Evolutionary conservation across 805 yeast genomes (phyloP).

Genomic region (Saccharomycopsis capsularis): DNA sequence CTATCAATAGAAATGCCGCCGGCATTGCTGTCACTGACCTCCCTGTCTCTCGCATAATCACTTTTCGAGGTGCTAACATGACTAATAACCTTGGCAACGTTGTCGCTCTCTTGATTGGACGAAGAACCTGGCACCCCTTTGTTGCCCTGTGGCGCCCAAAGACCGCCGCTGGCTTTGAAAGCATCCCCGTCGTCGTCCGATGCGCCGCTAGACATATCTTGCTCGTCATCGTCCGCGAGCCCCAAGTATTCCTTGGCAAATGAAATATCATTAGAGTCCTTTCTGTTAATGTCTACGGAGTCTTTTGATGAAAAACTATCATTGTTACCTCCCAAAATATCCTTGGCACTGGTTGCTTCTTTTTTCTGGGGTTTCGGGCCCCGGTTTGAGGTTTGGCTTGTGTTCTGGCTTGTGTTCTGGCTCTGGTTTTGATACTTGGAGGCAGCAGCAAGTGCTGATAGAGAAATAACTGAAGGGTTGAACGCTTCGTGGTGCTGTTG

Average conservation of each 20-base stretch:
- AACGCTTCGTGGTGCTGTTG: conserved; percentile 14
- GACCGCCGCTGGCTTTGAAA: conserved; percentile 6
- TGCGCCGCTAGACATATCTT: background rate
- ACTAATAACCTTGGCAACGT: too few relatives aligned
- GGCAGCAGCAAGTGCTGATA: conserved; percentile 2
- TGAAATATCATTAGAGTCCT: background rate
- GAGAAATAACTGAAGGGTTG: conserved; percentile 1
- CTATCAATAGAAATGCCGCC: background rate
- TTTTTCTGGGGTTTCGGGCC: background rate
- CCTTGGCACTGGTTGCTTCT: conserved; percentile 8
- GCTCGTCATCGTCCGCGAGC: conserved; percentile 12
- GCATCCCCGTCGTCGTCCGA: background rate
- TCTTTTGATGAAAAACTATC: background rate
- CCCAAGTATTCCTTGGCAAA: conserved; percentile 12
- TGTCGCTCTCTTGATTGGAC: too few relatives aligned
- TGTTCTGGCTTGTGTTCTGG: background rate
- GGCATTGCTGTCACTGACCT: background rate
- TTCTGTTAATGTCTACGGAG: background rate
- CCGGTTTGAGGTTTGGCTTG: too few relatives aligned
- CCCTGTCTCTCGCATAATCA: background rate
- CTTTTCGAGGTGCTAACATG: background rate
- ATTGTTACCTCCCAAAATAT: conserved; percentile 9
- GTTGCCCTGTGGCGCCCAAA: conserved; percentile 3
- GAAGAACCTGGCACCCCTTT: background rate
- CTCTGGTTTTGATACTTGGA: background rate